These are phyloP conservation scores for Mucor mucedo DNA, from an alignment of 371 early-diverging fungal species.

Conservation along the genomic window DNA sequence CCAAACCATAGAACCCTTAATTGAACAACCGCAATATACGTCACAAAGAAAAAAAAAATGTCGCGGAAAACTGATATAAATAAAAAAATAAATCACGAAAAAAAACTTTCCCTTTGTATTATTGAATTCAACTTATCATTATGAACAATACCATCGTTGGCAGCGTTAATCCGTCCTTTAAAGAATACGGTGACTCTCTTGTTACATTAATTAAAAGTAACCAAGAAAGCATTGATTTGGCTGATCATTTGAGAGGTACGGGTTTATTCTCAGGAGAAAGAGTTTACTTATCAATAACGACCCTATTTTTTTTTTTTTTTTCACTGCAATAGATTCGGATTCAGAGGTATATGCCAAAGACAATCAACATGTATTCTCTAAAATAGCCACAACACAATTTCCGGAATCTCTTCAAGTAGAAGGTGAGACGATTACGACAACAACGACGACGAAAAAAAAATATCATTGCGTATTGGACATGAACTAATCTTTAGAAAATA, in stretches of 20 bases:
- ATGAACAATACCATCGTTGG: background rate
- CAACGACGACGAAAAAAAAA: no score
- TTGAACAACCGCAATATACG: no score
- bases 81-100: background rate
- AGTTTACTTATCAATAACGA: background rate
- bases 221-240: slow-evolving; percentile 3
- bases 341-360: background rate
- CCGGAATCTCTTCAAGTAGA: background rate
- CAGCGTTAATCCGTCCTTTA: background rate
- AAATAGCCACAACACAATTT: background rate
- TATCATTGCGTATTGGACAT: no score
- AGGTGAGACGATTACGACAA: background rate
- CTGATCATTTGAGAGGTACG: slow-evolving; percentile 7
- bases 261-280: background rate
- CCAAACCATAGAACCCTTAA: slow-evolving; percentile 10
- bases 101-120: background rate
- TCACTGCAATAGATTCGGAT: background rate
- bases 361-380: background rate
- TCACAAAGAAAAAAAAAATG: background rate
- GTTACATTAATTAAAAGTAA: slow-evolving; percentile 4
- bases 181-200: background rate
- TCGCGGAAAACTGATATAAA: background rate
- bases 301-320: background rate
- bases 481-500: background rate
- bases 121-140: background rate